phyloP scores from a whole-genome alignment of 2,329 filamentous ascomycete genomes.

The Colletotrichum filicis region DNA sequence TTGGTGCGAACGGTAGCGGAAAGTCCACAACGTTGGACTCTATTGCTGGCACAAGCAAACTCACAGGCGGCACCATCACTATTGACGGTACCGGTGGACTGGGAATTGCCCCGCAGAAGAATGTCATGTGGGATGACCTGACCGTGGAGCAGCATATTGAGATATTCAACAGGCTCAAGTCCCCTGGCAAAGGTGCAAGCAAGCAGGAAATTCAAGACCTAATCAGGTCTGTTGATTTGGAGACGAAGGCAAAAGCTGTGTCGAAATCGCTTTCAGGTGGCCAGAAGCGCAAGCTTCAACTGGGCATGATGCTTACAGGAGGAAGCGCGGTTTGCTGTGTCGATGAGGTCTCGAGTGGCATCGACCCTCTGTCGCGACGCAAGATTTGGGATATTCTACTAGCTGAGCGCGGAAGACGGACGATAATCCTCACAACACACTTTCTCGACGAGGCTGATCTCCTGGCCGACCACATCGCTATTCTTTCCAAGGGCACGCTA shows the following conservation, averaged over 20 bases:
- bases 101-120: slow-evolving; percentile 91
- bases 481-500: slow-evolving; percentile 85
- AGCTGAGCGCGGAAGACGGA: slow-evolving; percentile 82
- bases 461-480: slow-evolving; percentile 87
- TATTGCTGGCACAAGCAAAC: slow-evolving; percentile 83
- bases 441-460: slow-evolving; percentile 95
- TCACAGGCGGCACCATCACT: slow-evolving; percentile 80
- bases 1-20: slow-evolving; percentile 90
- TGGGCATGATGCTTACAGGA: slow-evolving; percentile 95
- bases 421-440: slow-evolving; percentile 90
- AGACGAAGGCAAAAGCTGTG: slow-evolving; percentile 76
- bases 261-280: slow-evolving; percentile 87
- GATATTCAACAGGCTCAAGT: slow-evolving; percentile 87
- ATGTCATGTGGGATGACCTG: slow-evolving; percentile 91
- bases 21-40: slow-evolving; percentile 92
- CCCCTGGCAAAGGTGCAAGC: slow-evolving; percentile 64
- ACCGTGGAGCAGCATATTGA: slow-evolving; percentile 86
- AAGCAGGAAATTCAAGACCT: slow-evolving; percentile 71
- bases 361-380: slow-evolving; percentile 85
- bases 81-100: slow-evolving; percentile 83
- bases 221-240: slow-evolving; percentile 78
- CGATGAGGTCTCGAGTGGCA: slow-evolving; percentile 89
- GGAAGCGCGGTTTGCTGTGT: slow-evolving; percentile 89
- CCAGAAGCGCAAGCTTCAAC: slow-evolving; percentile 90
- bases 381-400: slow-evolving; percentile 96